These are phyloP conservation scores for Herpetomonas samuelpessoai DNA, from an alignment of 208 protist genomes.

Conservation along the genomic window DNA sequence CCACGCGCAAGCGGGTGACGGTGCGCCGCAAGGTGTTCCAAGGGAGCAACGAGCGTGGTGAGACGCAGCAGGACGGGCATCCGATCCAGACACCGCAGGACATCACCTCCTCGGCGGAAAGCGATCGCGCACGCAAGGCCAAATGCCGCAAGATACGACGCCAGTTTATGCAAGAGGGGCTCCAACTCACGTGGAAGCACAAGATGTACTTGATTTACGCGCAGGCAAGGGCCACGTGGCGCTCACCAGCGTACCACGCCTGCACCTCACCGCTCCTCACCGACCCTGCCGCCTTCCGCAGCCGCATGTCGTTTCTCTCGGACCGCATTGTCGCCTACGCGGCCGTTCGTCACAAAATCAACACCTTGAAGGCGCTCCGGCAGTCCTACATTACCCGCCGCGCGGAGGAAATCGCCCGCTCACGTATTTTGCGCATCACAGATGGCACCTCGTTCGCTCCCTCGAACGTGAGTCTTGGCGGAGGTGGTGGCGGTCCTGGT, in stretches of 20 bases:
- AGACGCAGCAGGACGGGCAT: neutral
- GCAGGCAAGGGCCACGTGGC: constrained; percentile 27
- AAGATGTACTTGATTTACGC: constrained; percentile 28
- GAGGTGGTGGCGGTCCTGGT: neutral
- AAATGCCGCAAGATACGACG: constrained; percentile 14
- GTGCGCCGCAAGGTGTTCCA: neutral
- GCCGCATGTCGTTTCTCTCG: constrained; percentile 58
- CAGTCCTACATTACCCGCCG: constrained; percentile 20
- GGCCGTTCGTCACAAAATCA: constrained; percentile 33
- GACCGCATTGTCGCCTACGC: constrained; percentile 59
- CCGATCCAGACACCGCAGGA: neutral
- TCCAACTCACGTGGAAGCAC: constrained; percentile 43
- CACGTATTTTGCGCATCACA: constrained; percentile 21
- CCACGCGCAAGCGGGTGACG: constrained; percentile 7
- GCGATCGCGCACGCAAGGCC: constrained; percentile 12
- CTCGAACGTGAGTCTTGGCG: neutral
- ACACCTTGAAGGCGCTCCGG: constrained; percentile 34
- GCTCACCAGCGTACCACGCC: constrained; percentile 13
- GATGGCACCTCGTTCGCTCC: constrained; percentile 3
- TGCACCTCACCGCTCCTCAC: constrained; percentile 59
- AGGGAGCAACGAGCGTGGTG: neutral
- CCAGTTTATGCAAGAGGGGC: constrained; percentile 31
- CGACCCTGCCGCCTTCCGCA: constrained; percentile 38
- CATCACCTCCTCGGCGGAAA: neutral
- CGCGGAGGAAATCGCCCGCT: constrained; percentile 19